A percentile compares a stretch with the other conserved stretches of the same genome.
Conservation (phyloP, 257 asterid genomes). For the Ophiorrhiza pumila region DNA sequence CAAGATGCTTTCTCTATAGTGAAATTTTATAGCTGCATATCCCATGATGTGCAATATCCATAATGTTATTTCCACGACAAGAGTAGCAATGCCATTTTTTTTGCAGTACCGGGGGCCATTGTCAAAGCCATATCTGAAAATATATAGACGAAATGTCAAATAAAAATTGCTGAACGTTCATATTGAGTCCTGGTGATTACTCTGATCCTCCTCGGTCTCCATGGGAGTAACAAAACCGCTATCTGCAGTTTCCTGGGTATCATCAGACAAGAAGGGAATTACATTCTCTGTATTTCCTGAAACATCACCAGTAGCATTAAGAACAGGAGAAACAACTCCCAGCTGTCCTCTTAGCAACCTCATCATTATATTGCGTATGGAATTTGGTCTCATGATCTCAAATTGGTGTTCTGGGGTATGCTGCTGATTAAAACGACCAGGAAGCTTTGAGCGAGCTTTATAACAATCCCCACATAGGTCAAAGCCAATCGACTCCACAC, state of each 20-base stretch:
- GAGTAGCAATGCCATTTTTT: not conserved
- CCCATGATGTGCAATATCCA: not conserved
- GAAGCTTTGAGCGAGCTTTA: slow-evolving; percentile 38
- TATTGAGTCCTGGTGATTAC: slow-evolving; percentile 1
- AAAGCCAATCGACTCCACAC: slow-evolving; percentile 37
- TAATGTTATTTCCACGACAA: not conserved
- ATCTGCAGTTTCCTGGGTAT: slow-evolving; percentile 14
- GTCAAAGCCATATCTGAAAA: not conserved
- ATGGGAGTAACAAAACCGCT: slow-evolving; percentile 11
- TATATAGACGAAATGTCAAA: not conserved
- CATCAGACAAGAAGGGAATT: slow-evolving; percentile 2
- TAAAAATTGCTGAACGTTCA: not conserved
- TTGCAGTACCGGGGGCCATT: not conserved
- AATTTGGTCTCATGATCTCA: slow-evolving; percentile 30
- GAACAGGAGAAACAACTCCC: slow-evolving; percentile 26
- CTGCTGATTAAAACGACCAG: slow-evolving; percentile 61
- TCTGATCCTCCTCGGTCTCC: slow-evolving; percentile 15
- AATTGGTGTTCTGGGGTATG: slow-evolving; percentile 57
- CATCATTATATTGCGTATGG: slow-evolving; percentile 25
- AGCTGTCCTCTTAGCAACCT: slow-evolving; percentile 32
- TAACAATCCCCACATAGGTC: slow-evolving; percentile 53
- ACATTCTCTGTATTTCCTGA: not conserved
- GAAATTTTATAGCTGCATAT: not conserved
- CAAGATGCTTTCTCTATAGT: not conserved
- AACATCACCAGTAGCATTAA: slow-evolving; percentile 17